These are phyloP conservation scores for Sordaria brevicollis DNA, from an alignment of 495 filamentous ascomycete genomes.

Conservation along the genomic window DNA sequence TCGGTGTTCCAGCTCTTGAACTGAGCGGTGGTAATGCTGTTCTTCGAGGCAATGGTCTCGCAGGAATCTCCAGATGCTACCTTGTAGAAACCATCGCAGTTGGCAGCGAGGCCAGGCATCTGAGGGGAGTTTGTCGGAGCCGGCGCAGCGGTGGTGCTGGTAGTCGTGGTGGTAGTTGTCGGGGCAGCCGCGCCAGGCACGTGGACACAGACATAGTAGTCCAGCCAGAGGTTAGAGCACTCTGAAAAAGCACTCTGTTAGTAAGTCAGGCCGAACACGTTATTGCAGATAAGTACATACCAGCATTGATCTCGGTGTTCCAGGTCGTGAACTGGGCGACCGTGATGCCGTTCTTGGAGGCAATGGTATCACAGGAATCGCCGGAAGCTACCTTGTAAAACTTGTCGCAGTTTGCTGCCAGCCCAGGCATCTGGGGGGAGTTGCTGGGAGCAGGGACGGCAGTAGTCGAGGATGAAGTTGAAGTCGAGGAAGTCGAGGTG, in stretches of 20 bases:
- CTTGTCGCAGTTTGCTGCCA: conserved; percentile 28
- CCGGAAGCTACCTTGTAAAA: conserved; percentile 30
- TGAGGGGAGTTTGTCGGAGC: conserved; percentile 12
- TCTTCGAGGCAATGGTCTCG: conserved; percentile 18
- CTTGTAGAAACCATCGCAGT: conserved; percentile 33
- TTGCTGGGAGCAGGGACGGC: not conserved
- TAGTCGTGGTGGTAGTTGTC: not conserved
- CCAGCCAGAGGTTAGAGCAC: conserved; percentile 4
- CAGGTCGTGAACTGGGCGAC: conserved; percentile 21
- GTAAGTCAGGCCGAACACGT: conserved; percentile 15
- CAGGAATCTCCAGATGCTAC: conserved; percentile 34
- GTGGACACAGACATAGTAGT: conserved; percentile 8
- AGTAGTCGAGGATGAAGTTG: not conserved
- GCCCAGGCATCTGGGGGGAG: conserved; percentile 23
- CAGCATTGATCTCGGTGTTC: conserved; percentile 29
- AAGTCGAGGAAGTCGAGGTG: not conserved
- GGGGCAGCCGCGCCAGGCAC: conserved; percentile 22
- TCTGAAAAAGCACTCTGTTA: not conserved
- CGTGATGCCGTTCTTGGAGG: conserved; percentile 18
- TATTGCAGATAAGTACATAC: conserved; percentile 22
- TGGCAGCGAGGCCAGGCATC: conserved; percentile 23
- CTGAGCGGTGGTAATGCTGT: conserved; percentile 18
- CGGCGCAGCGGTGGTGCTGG: not conserved
- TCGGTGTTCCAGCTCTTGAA: conserved; percentile 27
- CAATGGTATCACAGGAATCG: conserved; percentile 34